Evolutionary conservation across 208 protist species (phyloP).

Genomic region (Trichomonas vaginalis): DNA sequence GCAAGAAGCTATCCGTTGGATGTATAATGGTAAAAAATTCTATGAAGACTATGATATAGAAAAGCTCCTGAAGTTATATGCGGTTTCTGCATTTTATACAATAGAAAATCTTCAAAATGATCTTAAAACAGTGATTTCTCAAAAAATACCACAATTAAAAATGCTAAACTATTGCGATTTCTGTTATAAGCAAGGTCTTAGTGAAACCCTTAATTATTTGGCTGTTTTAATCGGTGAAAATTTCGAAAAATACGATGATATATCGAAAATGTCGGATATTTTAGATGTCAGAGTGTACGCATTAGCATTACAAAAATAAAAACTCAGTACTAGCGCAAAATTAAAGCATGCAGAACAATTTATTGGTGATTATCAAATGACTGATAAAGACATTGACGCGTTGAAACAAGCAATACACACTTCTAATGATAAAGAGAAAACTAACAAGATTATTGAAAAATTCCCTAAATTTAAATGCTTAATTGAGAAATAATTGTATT

Average conservation of each 20-base stretch:
- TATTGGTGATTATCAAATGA: neutral
- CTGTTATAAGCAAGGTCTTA: neutral
- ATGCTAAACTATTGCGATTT: neutral
- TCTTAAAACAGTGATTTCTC: neutral
- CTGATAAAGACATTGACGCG: neutral
- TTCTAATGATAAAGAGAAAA: too few species aligned
- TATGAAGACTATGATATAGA: neutral
- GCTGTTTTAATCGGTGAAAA: neutral
- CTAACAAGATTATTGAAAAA: too few species aligned
- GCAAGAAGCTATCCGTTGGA: neutral
- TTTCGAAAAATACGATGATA: neutral
- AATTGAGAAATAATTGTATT: too few species aligned
- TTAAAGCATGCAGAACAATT: neutral
- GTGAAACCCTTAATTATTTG: neutral
- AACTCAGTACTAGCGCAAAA: neutral
- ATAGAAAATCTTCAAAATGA: neutral
- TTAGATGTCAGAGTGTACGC: neutral
- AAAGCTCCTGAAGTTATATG: neutral
- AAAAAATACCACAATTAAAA: neutral
- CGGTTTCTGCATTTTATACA: neutral
- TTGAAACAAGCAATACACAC: neutral
- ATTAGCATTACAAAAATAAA: neutral
- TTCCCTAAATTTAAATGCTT: too few species aligned
- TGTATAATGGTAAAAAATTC: neutral
- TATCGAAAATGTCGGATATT: neutral